Evolutionary conservation across 306 rosid species (phyloP), one percentile per base, ranked within the genome.

Genomic region (Rosa multiflora): DNA sequence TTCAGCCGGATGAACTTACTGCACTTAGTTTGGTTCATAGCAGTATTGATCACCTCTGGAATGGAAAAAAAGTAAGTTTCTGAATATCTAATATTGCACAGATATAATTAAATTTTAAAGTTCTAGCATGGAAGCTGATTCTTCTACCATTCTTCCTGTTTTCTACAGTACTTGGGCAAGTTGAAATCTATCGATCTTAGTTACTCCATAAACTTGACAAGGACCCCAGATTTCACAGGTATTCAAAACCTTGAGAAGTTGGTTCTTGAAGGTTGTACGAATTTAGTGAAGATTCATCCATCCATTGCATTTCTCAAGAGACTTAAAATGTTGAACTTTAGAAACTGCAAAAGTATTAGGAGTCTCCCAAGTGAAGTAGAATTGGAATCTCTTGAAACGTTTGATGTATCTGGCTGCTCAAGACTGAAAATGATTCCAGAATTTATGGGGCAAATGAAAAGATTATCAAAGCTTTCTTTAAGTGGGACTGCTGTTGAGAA

Each of bases 221-320:
- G 37, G 40, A 74, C 83, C 43, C 83, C 79, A 13, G 73, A 80
- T 63, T 80, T 80, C 10, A 37, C 79, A 43, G 29, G 29, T 8
- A 29, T 20, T 44, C 79, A 75, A 67, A 80, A 79, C 48, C 72
- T 79, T n/a, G 35, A 47, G 52, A 61, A 39, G 35, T 42, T 79
- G 49, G 63, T 70, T 35, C 79, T 80, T 55, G 75, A 74, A 74
- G 75, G 70, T 14, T 80, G 83, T 26, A 80, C 44, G 4, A 74
- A 46, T 44, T 47, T 81, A 59, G 56, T 58, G 47, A 42, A 32
- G 35, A 59, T 81, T 56, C 76, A 81, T 29, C 70, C 72, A 56
- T 75, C 84, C 21, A 69, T 81, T 56, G 64, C 51, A 37, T 9
- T 7, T 2, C 64, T 72, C 20, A 62, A 75, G 61, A 58, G 74